Conservation (phyloP, 306 rosid species). For the Cicer judaicum region DNA sequence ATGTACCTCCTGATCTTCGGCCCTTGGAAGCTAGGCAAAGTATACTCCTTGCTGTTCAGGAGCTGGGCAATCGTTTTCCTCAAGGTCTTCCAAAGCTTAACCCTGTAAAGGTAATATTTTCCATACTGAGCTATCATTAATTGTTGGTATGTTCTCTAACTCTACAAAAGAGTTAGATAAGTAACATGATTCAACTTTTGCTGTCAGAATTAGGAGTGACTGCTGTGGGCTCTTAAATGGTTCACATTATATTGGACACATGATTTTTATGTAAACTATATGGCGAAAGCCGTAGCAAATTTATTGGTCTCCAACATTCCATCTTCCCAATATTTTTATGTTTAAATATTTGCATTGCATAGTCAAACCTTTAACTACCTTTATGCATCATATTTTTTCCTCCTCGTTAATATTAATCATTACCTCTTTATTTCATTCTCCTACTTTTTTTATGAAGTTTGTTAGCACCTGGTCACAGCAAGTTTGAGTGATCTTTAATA, state of each 20-base stretch:
- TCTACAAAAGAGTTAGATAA: background rate
- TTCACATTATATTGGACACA: background rate
- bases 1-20: slow-evolving; percentile 90
- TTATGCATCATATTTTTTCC: slow-evolving; percentile 13
- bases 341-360: slow-evolving; percentile 21
- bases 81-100: slow-evolving; percentile 96
- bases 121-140: slow-evolving; percentile 26
- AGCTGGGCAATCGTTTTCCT: slow-evolving; percentile 82
- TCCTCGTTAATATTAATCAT: background rate
- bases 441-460: slow-evolving; percentile 13
- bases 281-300: background rate
- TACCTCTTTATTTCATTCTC: slow-evolving; percentile 32
- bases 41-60: slow-evolving; percentile 90
- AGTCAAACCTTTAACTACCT: slow-evolving; percentile 11
- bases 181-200: slow-evolving; percentile 3
- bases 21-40: slow-evolving; percentile 97
- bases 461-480: slow-evolving; percentile 16
- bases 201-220: slow-evolving; percentile 14
- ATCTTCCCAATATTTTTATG: background rate
- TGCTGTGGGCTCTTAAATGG: slow-evolving; percentile 3
- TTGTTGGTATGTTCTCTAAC: slow-evolving; percentile 40
- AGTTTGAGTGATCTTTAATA: slow-evolving; percentile 7
- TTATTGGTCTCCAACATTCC: slow-evolving; percentile 14
- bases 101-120: slow-evolving; percentile 77
- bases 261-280: background rate